phyloP scores from a whole-genome alignment of 345 rosid species.

The Conringia planisiliqua region DNA sequence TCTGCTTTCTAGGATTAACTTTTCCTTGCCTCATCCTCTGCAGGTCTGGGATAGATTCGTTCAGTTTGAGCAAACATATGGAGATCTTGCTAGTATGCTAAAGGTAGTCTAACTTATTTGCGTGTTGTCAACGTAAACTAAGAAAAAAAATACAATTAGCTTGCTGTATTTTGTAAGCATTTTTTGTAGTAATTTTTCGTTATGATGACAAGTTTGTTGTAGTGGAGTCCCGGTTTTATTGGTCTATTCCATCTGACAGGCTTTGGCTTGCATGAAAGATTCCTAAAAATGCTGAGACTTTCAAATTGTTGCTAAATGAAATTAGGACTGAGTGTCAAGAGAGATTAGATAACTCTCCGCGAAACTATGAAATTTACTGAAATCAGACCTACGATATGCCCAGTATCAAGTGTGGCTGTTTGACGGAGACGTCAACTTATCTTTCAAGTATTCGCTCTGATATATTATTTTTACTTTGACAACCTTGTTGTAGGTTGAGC shows the following conservation, averaged over 20 bases:
- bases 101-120: constrained; percentile 54
- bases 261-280: constrained; percentile 3
- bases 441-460: neutral
- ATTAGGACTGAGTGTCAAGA: neutral
- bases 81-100: constrained; percentile 86
- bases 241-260: neutral
- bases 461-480: neutral
- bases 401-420: constrained; percentile 1
- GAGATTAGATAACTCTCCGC: neutral
- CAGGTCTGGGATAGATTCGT: constrained; percentile 88
- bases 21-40: constrained; percentile 21
- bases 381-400: neutral
- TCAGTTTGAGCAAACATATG: constrained; percentile 89
- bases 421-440: neutral
- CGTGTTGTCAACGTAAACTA: neutral
- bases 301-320: neutral
- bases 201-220: constrained; percentile 1
- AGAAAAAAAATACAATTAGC: neutral
- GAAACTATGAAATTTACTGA: neutral
- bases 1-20: neutral
- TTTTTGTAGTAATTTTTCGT: neutral
- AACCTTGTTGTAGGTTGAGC: constrained; percentile 64
- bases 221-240: neutral
- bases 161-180: neutral
- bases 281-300: neutral